A percentile compares a stretch with the other conserved stretches of the same genome.
Evolutionary conservation across 2,329 filamentous ascomycete genomes (phyloP).

Genomic region (Nothomitra cinnamomea): DNA sequence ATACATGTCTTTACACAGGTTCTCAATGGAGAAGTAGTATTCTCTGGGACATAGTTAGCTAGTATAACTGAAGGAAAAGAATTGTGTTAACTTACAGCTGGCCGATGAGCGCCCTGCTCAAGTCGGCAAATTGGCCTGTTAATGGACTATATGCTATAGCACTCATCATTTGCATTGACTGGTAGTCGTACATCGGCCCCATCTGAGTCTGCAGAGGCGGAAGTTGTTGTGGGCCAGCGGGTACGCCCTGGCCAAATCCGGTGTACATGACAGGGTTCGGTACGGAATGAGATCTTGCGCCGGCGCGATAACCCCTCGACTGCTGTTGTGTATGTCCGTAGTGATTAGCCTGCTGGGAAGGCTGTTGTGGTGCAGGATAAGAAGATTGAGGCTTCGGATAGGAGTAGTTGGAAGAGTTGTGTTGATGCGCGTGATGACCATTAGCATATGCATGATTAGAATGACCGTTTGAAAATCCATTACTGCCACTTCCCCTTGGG

Average conservation of each 20-base stretch:
- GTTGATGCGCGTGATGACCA: constrained; percentile 19
- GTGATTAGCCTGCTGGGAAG: constrained; percentile 19
- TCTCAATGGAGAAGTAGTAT: constrained; percentile 95
- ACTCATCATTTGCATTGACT: constrained; percentile 36
- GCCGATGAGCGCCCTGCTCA: constrained; percentile 37
- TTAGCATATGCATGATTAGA: constrained; percentile 22
- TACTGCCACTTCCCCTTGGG: constrained; percentile 24
- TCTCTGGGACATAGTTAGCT: constrained; percentile 39
- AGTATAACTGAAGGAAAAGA: background rate
- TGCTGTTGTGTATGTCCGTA: constrained; percentile 18
- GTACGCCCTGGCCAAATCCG: constrained; percentile 13
- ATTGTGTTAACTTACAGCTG: constrained; percentile 33
- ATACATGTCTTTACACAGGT: constrained; percentile 83
- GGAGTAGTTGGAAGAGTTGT: constrained; percentile 14
- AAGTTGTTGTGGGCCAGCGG: constrained; percentile 21
- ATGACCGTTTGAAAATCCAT: constrained; percentile 12
- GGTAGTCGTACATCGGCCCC: constrained; percentile 39
- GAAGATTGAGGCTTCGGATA: constrained; percentile 21
- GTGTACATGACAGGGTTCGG: constrained; percentile 33
- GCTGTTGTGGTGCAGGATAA: constrained; percentile 17
- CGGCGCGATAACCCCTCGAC: constrained; percentile 30
- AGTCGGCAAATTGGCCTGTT: constrained; percentile 37
- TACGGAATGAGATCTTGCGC: constrained; percentile 43
- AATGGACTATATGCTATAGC: constrained; percentile 40
- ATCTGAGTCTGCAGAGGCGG: constrained; percentile 31